Percentiles rank a stretch among this genome's conserved stretches.
phyloP scores from a whole-genome alignment of 129 eudicot species.

The Oenanthe sinensis region DNA sequence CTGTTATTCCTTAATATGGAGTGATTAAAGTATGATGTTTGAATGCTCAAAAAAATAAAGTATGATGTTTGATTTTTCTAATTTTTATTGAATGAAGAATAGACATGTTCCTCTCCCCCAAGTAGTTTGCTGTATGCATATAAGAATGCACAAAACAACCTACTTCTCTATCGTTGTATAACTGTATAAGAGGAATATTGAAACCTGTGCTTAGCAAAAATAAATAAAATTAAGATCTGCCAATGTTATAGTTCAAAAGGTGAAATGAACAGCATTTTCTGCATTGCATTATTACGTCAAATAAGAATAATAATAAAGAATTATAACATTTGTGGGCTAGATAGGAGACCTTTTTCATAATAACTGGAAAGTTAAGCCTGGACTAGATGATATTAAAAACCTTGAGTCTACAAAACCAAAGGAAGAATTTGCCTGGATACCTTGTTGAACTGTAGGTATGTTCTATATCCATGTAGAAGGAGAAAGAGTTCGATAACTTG shows the following conservation, averaged over 20 bases:
- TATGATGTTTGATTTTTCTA: no score
- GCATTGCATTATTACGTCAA: neutral
- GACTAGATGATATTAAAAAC: neutral
- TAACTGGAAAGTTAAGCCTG: neutral
- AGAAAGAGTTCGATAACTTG: neutral
- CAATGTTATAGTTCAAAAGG: neutral
- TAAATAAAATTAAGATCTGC: neutral
- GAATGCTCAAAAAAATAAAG: no score
- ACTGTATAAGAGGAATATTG: neutral
- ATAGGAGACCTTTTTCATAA: no score
- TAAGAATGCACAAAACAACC: neutral
- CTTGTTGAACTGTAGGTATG: neutral
- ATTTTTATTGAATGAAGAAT: neutral
- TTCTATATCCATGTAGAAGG: no score
- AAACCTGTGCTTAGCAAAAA: no score
- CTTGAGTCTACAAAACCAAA: no score
- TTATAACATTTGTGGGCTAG: neutral
- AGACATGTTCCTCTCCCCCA: neutral
- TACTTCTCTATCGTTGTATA: neutral
- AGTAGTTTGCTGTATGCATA: neutral
- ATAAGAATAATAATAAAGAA: neutral
- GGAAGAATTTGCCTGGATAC: no score
- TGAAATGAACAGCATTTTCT: neutral
- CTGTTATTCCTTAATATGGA: neutral
- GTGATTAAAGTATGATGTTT: no score